Base-by-base conservation (phyloP, 139 green algal species). In the Protoeuglena noctilucae region DNA sequence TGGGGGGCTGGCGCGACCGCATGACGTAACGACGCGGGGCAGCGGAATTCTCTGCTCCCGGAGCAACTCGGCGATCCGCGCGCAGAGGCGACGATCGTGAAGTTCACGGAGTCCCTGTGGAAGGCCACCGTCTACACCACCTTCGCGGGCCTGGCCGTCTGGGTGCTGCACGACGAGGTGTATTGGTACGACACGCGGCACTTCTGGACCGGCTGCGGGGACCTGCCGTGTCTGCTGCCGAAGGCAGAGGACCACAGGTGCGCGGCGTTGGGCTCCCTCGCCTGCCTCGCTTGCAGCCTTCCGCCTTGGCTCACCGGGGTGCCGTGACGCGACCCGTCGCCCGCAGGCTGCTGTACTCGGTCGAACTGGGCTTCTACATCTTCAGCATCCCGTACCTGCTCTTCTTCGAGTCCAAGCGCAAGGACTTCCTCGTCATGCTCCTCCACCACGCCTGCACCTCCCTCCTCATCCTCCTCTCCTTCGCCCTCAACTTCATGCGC, bases 361-460 rank as follows among this genome's bases (percentile, higher is more conserved):
- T 55, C 24, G 49, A 55, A 23, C 23, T 30, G 21, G 49, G 49
- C 5, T 55, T 41, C 22, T 55, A 55, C 49, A 19, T 55, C 17
- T 29, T 40, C 24, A 23, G 5, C n/a, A 30, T 55, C 21, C 16
- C 29, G 23, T 41, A 14, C 49, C 29, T 55, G 21, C 14, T 55
- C 21, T 55, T 55, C 49, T 34, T 28, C 24, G 49, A 55, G 49
- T n/a, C n/a, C n/a, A n/a, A n/a, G 4, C 63, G 78, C 27, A 76
- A 71, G 49, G 79, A 87, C 68, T 78, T 79, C 26, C 46, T 23
- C 14, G 71, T 74, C 17, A 87, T 87, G 79, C 60, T 84, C 63
- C 30, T 56, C 2, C 79, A 87, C 60, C 79, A 87, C 56, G 58
- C 73, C 22, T 65, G 49, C 31, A 82, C 75, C 0, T 55, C 71